Base-by-base conservation (phyloP, 495 filamentous ascomycete genomes). In the Mycothermus thermophilus region DNA sequence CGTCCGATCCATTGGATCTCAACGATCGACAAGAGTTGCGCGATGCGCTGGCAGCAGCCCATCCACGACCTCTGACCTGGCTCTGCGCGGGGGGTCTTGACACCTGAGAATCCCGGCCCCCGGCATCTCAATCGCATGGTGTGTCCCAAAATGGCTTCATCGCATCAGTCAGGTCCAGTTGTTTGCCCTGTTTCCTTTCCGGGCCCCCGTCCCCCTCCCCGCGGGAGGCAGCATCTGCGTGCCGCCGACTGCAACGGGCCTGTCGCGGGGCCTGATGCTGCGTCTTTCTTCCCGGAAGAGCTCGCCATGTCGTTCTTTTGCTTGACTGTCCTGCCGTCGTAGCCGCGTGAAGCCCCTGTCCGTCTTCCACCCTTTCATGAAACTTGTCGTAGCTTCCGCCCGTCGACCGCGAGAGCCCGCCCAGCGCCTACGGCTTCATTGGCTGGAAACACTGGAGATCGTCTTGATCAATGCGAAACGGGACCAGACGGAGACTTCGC, bases 351-450 rank as follows among this genome's bases (percentile, higher is more conserved):
- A 11, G 11, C 38, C 34, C 28, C 34, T 32, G 34, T 39, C 32
- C 12, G 37, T 24, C 24, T 30, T n/a, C n/a, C n/a, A n/a, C n/a
- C 27, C 30, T 32, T 39, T 41, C 19, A 36, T 46, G 43, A 48
- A 48, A 50, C 44, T 13, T 32, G n/a, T n/a, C n/a, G n/a, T n/a
- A n/a, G n/a, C n/a, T n/a, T n/a, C n/a, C n/a, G n/a, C n/a, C n/a
- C n/a, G n/a, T n/a, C n/a, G n/a, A n/a, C n/a, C n/a, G n/a, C n/a
- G n/a, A n/a, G n/a, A n/a, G n/a, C n/a, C n/a, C n/a, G n/a, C 26
- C 22, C 25, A 40, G 54, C 49, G 54, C 46, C 46, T 50, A 57
- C 36, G 23, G 44, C 40, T 50, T 54, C 46, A 57, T 57, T 57
- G 54, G 54, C 38, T 46, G 35, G 34, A 48, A 46, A 14, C 12